Evolutionary conservation across 1,139 yeast species (phyloP).

Genomic region (Candida sp.): DNA sequence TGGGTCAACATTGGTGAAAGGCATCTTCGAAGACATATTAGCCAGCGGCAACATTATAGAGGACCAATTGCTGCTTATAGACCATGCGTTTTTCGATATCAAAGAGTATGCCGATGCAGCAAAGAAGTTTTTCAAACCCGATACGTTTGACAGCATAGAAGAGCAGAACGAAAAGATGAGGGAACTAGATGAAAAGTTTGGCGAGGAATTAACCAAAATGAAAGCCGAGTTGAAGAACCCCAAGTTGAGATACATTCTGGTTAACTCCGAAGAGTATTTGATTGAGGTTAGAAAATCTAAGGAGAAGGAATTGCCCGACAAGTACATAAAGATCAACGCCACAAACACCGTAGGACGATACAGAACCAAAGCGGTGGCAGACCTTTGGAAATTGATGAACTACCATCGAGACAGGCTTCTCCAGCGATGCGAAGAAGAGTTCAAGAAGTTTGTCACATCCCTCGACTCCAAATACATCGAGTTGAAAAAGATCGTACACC

Average conservation of each 20-base stretch:
- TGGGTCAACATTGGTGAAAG: conserved; percentile 28
- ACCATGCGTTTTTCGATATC: conserved; percentile 54
- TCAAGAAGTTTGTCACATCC: conserved; percentile 50
- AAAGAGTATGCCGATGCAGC: conserved; percentile 49
- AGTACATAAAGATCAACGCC: conserved; percentile 78
- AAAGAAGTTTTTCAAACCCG: conserved; percentile 55
- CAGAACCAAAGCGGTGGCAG: conserved; percentile 61
- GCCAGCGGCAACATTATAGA: conserved; percentile 24
- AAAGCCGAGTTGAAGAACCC: conserved; percentile 58
- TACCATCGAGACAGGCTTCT: conserved; percentile 66
- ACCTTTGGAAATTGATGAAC: conserved; percentile 57
- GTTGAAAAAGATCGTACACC: conserved; percentile 53
- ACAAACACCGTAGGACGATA: conserved; percentile 76
- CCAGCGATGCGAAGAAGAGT: conserved; percentile 60
- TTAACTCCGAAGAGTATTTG: conserved; percentile 67
- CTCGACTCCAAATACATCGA: conserved; percentile 52
- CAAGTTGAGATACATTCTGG: conserved; percentile 56
- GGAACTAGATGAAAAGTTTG: conserved; percentile 46
- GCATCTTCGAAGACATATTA: conserved; percentile 24
- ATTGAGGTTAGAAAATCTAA: conserved; percentile 72
- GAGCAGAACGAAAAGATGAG: conserved; percentile 46
- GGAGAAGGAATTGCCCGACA: conserved; percentile 60
- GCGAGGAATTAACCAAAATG: conserved; percentile 53
- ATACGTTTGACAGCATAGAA: conserved; percentile 45
- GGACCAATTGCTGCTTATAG: conserved; percentile 55